These are phyloP conservation scores for Coemansia sp. DNA, from an alignment of 192 early-diverging fungal genomes.

Conservation along the genomic window DNA sequence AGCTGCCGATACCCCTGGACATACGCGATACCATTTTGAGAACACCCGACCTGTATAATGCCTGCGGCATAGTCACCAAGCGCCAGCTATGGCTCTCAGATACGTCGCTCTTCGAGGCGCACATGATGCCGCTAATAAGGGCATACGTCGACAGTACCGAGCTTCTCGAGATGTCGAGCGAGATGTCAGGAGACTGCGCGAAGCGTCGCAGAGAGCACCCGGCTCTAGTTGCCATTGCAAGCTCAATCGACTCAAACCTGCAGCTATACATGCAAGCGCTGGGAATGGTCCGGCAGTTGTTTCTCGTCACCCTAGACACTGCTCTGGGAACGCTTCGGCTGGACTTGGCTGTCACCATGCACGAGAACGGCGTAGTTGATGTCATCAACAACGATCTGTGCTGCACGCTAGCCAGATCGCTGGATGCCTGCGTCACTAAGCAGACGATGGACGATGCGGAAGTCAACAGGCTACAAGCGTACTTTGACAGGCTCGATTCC, in stretches of 20 bases:
- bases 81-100: slow-evolving; percentile 41
- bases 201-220: slow-evolving; percentile 13
- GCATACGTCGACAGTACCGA: slow-evolving; percentile 10
- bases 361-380: slow-evolving; percentile 22
- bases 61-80: slow-evolving; percentile 35
- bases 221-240: slow-evolving; percentile 19
- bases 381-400: slow-evolving; percentile 38
- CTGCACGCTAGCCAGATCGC: slow-evolving; percentile 35
- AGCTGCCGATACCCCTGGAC: slow-evolving; percentile 20
- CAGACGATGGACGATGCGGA: slow-evolving; percentile 35
- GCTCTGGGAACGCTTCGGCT: slow-evolving; percentile 38
- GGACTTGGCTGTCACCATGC: slow-evolving; percentile 45
- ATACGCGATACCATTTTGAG: slow-evolving; percentile 22
- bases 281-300: slow-evolving; percentile 38
- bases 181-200: slow-evolving; percentile 16
- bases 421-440: slow-evolving; percentile 41
- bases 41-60: slow-evolving; percentile 22
- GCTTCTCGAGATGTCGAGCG: slow-evolving; percentile 28
- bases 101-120: slow-evolving; percentile 20
- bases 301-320: slow-evolving; percentile 27
- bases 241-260: slow-evolving; percentile 30
- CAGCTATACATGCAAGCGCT: slow-evolving; percentile 46
- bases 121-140: slow-evolving; percentile 36
- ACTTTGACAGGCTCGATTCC: slow-evolving; percentile 37
- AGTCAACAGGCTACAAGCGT: slow-evolving; percentile 29